Percentiles rank a stretch among this genome's conserved stretches.
Evolutionary conservation across 352 stramenopile species (phyloP).

Genomic region (Discostella stelligera): DNA sequence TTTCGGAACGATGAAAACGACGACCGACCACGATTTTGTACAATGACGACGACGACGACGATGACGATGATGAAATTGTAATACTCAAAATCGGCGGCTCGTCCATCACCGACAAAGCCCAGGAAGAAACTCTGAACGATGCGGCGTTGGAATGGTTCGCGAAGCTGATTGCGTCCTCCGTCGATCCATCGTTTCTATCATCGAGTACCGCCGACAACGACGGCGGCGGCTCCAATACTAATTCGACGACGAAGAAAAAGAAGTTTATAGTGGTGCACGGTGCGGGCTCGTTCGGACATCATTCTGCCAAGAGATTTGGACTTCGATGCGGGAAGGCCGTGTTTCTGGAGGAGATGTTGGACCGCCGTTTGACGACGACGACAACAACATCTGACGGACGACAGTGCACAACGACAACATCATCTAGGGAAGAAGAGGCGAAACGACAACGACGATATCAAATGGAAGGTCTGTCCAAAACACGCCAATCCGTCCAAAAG

Average conservation of each 20-base stretch:
- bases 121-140: slow-evolving; percentile 57
- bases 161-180: slow-evolving; percentile 34
- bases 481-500: slow-evolving; percentile 62
- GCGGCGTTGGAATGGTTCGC: slow-evolving; percentile 67
- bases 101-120: slow-evolving; percentile 69
- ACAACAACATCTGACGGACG: neutral
- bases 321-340: slow-evolving; percentile 47
- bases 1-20: too few species aligned
- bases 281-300: slow-evolving; percentile 75
- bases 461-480: slow-evolving; percentile 64
- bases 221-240: neutral
- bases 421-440: neutral
- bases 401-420: neutral
- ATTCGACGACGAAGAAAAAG: neutral
- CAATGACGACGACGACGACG: neutral
- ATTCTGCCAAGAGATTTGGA: slow-evolving; percentile 65
- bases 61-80: slow-evolving; percentile 42
- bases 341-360: slow-evolving; percentile 26
- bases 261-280: slow-evolving; percentile 69
- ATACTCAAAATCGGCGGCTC: slow-evolving; percentile 77
- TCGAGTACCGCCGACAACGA: neutral
- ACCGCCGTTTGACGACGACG: neutral
- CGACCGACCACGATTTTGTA: too few species aligned
- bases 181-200: slow-evolving; percentile 20
- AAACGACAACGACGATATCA: slow-evolving; percentile 18